Evolutionary conservation across 768 basidiomycete genomes (phyloP).

Genomic region (Rhodosporidiobolus odoratus): DNA sequence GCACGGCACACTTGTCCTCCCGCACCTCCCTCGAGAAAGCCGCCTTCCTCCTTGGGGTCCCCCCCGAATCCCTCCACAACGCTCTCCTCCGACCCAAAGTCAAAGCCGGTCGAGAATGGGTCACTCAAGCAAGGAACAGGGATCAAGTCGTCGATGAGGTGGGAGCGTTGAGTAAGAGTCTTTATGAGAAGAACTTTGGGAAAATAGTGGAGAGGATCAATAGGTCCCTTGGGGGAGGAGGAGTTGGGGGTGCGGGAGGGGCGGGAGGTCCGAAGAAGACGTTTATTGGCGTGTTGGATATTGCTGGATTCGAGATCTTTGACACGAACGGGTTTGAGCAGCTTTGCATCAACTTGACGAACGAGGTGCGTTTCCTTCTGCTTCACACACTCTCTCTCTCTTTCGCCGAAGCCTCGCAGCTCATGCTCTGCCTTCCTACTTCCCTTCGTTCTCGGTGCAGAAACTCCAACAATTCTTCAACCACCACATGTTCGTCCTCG

Average conservation of each 20-base stretch:
- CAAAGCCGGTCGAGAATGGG: conserved; percentile 94
- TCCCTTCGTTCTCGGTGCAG: conserved; percentile 29
- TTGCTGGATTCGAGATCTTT: conserved; percentile 94
- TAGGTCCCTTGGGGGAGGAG: conserved; percentile 64
- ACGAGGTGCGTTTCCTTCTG: conserved; percentile 54
- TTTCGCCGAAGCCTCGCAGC: not conserved
- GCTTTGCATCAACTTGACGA: conserved; percentile 95
- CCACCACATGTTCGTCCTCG: conserved; percentile 98
- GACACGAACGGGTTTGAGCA: conserved; percentile 70
- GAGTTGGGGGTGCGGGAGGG: not conserved
- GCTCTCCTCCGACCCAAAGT: conserved; percentile 83
- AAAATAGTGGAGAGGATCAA: conserved; percentile 91
- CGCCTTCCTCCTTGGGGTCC: conserved; percentile 85
- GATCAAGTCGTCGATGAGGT: conserved; percentile 92
- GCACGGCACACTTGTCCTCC: conserved; percentile 56
- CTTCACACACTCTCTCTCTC: not conserved
- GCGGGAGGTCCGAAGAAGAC: conserved; percentile 56
- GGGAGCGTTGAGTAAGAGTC: conserved; percentile 80
- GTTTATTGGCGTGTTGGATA: conserved; percentile 97
- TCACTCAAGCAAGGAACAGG: conserved; percentile 81
- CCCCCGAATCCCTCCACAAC: conserved; percentile 67
- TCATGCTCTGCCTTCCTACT: not conserved
- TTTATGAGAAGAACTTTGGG: conserved; percentile 96
- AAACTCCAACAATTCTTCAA: conserved; percentile 97
- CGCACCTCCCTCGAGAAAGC: conserved; percentile 51